Percentiles rank a stretch among this genome's conserved stretches.
phyloP scores from a whole-genome alignment of 495 filamentous ascomycete species.

The Aspergillus saccharolyticus region DNA sequence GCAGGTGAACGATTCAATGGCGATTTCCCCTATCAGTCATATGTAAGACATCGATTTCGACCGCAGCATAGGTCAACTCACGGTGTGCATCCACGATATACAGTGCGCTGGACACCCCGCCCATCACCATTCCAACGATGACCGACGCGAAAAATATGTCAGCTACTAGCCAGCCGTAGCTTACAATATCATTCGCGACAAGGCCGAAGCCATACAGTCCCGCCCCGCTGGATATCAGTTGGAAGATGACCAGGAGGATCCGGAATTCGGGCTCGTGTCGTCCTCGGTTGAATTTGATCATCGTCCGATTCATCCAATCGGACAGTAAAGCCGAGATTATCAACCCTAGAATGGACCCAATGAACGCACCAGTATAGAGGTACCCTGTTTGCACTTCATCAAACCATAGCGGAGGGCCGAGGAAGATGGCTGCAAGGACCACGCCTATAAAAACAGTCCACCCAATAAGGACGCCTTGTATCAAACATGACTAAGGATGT shows the following conservation, averaged over 20 bases:
- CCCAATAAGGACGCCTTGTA: slow-evolving; percentile 85
- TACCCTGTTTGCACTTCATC: slow-evolving; percentile 79
- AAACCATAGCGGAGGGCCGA: slow-evolving; percentile 76
- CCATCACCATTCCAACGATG: slow-evolving; percentile 85
- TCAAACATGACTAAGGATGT: slow-evolving; percentile 59
- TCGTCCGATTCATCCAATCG: slow-evolving; percentile 63
- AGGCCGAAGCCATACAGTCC: slow-evolving; percentile 82
- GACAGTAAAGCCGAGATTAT: slow-evolving; percentile 64
- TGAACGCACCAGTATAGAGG: slow-evolving; percentile 80
- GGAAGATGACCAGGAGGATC: slow-evolving; percentile 73
- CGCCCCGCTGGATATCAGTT: slow-evolving; percentile 69
- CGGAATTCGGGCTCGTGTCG: slow-evolving; percentile 91
- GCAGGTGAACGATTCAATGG: slow-evolving; percentile 87
- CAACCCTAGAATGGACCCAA: slow-evolving; percentile 78
- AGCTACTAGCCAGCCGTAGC: slow-evolving; percentile 67
- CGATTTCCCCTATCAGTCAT: slow-evolving; percentile 58
- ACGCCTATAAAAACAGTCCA: slow-evolving; percentile 96
- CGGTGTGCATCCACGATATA: slow-evolving; percentile 94
- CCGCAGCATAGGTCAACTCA: slow-evolving; percentile 36
- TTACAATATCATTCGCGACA: slow-evolving; percentile 51
- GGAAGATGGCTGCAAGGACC: slow-evolving; percentile 75
- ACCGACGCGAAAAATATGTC: slow-evolving; percentile 73
- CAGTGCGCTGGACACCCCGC: slow-evolving; percentile 77
- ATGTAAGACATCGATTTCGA: neutral
- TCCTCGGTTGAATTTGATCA: slow-evolving; percentile 72